phyloP scores from a whole-genome alignment of 768 basidiomycete genomes.

The Macrolepiota albuminosa region DNA sequence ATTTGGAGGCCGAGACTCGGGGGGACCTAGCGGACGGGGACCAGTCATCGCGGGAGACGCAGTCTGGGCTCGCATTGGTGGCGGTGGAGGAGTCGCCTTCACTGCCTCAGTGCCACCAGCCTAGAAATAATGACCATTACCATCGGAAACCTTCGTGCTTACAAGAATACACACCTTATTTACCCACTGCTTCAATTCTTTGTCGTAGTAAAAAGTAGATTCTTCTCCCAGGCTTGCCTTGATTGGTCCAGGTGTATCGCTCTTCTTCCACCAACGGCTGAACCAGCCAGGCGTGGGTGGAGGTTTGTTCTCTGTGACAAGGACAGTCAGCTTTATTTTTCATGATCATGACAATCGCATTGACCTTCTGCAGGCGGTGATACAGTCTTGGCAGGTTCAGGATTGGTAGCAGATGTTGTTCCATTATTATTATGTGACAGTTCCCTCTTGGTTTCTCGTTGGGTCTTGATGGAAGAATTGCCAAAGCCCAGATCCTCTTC shows the following conservation, averaged over 20 bases:
- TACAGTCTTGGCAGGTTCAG: conserved; percentile 8
- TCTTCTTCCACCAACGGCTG: conserved; percentile 73
- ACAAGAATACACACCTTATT: conserved; percentile 70
- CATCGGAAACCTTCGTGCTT: background rate
- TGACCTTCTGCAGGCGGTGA: conserved; percentile 25
- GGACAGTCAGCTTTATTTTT: background rate
- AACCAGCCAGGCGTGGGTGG: conserved; percentile 57
- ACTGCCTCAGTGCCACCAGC: conserved; percentile 41
- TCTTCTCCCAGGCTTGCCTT: conserved; percentile 93
- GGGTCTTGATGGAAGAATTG: conserved; percentile 46
- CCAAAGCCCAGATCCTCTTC: conserved; percentile 89
- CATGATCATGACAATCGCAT: background rate
- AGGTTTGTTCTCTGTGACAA: conserved; percentile 8
- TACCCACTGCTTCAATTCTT: conserved; percentile 94
- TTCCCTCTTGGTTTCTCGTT: conserved; percentile 27
- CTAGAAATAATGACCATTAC: conserved; percentile 25
- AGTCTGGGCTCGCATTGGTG: conserved; percentile 83
- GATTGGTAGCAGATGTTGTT: conserved; percentile 9
- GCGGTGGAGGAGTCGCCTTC: conserved; percentile 57
- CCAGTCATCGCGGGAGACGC: conserved; percentile 67
- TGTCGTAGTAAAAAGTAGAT: conserved; percentile 87
- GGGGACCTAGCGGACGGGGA: conserved; percentile 23
- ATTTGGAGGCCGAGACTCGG: conserved; percentile 29
- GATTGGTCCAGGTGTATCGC: conserved; percentile 64
- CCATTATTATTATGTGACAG: conserved; percentile 22